These are phyloP conservation scores for Coemansia sp. DNA, from an alignment of 192 early-diverging fungal species.

Conservation along the genomic window DNA sequence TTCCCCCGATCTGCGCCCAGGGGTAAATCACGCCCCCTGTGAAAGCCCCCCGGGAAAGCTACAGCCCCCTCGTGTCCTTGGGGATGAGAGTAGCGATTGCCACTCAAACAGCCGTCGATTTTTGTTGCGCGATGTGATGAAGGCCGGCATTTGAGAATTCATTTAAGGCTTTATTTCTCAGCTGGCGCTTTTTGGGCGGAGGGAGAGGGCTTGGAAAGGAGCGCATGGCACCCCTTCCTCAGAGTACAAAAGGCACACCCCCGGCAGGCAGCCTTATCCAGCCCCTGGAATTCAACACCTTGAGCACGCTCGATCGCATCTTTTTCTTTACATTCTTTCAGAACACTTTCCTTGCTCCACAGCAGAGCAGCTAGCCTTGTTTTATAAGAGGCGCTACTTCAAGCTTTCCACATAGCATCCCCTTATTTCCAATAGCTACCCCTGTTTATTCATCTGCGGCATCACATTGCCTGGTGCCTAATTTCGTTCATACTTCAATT, in stretches of 20 bases:
- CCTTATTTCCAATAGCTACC: neutral
- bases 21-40: neutral
- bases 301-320: neutral
- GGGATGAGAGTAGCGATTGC: conserved; percentile 3
- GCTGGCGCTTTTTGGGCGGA: neutral
- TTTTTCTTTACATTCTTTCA: neutral
- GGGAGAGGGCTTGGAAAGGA: neutral
- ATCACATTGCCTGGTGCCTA: neutral
- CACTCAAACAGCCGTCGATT: conserved; percentile 1
- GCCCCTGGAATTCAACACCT: neutral
- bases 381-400: neutral
- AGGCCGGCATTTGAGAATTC: conserved; percentile 28
- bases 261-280: conserved; percentile 7
- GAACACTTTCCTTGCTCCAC: neutral
- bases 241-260: conserved; percentile 6
- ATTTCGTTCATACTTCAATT: conserved; percentile 1
- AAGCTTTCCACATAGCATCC: neutral
- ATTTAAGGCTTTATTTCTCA: conserved; percentile 21
- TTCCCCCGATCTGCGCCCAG: conserved; percentile 1
- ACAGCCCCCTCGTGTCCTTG: neutral
- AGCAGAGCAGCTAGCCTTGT: neutral
- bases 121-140: conserved; percentile 4
- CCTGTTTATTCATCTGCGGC: neutral
- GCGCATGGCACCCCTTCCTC: neutral
- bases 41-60: neutral